These are phyloP conservation scores for Symbiodinium natans DNA, from an alignment of 73 alveolate species.

Conservation along the genomic window DNA sequence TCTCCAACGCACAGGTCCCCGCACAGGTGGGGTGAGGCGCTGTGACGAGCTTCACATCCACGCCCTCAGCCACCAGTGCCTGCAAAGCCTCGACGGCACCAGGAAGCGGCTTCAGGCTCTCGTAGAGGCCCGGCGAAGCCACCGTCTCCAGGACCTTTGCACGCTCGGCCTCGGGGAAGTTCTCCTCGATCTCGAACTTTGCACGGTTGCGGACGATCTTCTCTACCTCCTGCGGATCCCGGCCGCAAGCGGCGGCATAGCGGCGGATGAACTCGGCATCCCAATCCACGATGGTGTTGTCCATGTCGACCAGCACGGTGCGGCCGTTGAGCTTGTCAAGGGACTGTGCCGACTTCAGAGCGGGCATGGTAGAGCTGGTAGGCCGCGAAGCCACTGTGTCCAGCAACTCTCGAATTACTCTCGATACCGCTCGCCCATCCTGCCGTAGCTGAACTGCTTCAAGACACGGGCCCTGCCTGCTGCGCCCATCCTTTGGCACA, in stretches of 20 bases:
- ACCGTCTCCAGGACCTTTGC: conserved; percentile 38
- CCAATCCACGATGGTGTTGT: conserved; percentile 91
- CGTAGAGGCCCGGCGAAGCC: conserved; percentile 88
- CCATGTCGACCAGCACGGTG: conserved; percentile 71
- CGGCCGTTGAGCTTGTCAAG: neutral
- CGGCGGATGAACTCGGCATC: conserved; percentile 79
- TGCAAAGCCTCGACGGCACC: conserved; percentile 85
- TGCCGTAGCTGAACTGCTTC: conserved; percentile 82
- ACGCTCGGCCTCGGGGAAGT: conserved; percentile 18
- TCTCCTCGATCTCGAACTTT: conserved; percentile 78
- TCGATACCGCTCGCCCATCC: neutral
- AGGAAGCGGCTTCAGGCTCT: conserved; percentile 63
- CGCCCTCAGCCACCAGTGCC: conserved; percentile 52
- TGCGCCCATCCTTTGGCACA: conserved; percentile 66
- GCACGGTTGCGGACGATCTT: conserved; percentile 53
- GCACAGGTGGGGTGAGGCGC: conserved; percentile 85
- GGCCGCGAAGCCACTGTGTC: neutral
- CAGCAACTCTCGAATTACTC: neutral
- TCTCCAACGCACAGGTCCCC: conserved; percentile 79
- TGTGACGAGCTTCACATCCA: conserved; percentile 70
- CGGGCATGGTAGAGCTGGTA: neutral
- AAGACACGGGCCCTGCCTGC: conserved; percentile 54
- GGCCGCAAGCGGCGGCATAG: conserved; percentile 26
- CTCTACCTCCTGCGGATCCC: conserved; percentile 32
- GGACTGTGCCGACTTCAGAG: neutral